Evolutionary conservation across 306 rosid species (phyloP).

Genomic region (Senna siamea): DNA sequence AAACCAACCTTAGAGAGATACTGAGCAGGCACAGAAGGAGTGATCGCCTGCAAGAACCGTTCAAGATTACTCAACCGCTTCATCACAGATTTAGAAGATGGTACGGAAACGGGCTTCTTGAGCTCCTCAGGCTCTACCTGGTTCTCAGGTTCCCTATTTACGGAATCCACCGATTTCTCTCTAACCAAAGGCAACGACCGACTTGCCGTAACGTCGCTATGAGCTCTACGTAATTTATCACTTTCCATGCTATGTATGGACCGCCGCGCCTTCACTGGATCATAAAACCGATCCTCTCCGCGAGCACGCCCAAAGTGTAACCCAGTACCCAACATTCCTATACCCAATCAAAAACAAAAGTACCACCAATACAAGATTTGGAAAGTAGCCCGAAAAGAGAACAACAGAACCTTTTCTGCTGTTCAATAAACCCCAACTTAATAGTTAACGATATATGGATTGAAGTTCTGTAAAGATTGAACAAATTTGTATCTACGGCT

Average conservation of each 20-base stretch:
- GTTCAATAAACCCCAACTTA: constrained; percentile 32
- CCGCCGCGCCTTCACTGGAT: constrained; percentile 58
- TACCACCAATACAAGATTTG: not conserved
- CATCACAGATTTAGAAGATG: constrained; percentile 42
- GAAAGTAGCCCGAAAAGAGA: not conserved
- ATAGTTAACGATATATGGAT: constrained; percentile 53
- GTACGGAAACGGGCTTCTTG: constrained; percentile 39
- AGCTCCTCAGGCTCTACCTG: constrained; percentile 46
- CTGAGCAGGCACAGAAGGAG: constrained; percentile 72
- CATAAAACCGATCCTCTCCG: constrained; percentile 74
- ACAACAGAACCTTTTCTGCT: constrained; percentile 13
- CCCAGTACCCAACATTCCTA: constrained; percentile 70
- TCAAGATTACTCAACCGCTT: constrained; percentile 66
- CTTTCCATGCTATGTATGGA: constrained; percentile 45
- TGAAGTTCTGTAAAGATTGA: not conserved
- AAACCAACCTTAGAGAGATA: constrained; percentile 61
- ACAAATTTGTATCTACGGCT: not conserved
- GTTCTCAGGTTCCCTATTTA: constrained; percentile 47
- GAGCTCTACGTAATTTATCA: constrained; percentile 57
- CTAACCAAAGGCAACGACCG: constrained; percentile 35
- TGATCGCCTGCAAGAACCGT: constrained; percentile 70
- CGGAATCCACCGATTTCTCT: constrained; percentile 39
- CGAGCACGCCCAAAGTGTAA: constrained; percentile 60
- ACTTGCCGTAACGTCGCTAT: constrained; percentile 54
- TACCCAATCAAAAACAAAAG: constrained; percentile 1